These are phyloP conservation scores for Calonectria leucothoes DNA, from an alignment of 2,329 filamentous ascomycete species.

Conservation along the genomic window DNA sequence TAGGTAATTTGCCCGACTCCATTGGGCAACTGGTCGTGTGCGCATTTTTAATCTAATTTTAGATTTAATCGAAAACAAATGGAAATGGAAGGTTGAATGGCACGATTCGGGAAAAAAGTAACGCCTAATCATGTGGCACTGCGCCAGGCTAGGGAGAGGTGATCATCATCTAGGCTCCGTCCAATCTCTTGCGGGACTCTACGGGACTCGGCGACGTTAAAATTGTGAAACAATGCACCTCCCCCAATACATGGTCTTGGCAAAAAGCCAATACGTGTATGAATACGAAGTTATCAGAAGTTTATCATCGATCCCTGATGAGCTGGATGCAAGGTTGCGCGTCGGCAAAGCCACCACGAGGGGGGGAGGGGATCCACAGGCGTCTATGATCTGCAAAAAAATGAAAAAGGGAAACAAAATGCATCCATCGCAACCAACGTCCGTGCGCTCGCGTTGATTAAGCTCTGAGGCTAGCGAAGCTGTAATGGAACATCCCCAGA, in stretches of 20 bases:
- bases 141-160: neutral
- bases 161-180: neutral
- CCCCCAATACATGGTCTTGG: neutral
- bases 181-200: neutral
- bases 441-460: neutral
- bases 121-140: neutral
- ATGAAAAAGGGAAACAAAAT: neutral
- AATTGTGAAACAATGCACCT: neutral
- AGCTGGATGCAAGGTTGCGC: constrained; percentile 6
- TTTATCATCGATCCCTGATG: neutral
- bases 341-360: constrained; percentile 9
- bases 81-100: neutral
- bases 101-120: neutral
- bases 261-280: neutral
- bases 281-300: neutral
- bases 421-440: neutral
- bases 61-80: neutral
- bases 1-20: neutral
- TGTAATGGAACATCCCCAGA: neutral
- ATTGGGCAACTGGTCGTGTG: neutral
- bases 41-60: neutral
- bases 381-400: neutral
- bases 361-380: neutral
- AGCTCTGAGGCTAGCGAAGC: neutral
- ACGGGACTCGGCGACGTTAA: no score